phyloP scores from a whole-genome alignment of 2,329 filamentous ascomycete genomes.

The Talaromyces sp. region DNA sequence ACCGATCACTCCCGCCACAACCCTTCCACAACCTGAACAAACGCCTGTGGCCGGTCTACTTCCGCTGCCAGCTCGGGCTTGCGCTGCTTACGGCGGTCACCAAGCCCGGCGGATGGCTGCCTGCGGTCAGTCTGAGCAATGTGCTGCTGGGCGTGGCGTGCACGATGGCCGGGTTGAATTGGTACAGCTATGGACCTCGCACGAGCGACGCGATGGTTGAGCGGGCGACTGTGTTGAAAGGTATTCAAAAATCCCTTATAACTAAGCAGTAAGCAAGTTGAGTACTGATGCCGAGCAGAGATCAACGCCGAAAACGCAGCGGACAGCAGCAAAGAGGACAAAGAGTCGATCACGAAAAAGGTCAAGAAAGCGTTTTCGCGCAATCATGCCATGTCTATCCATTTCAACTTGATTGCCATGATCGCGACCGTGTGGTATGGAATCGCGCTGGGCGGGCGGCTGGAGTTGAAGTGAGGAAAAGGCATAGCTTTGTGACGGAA shows the following conservation, averaged over 20 bases:
- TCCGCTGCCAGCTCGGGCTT: constrained; percentile 30
- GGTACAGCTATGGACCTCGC: constrained; percentile 29
- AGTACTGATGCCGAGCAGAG: background rate
- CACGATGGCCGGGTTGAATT: constrained; percentile 29
- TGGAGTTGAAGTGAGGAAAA: constrained; percentile 2
- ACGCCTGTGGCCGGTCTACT: constrained; percentile 36
- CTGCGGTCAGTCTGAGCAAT: constrained; percentile 17
- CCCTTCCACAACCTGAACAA: constrained; percentile 36
- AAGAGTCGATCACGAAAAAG: constrained; percentile 2
- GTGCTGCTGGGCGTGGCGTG: constrained; percentile 25
- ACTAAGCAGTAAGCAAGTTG: background rate
- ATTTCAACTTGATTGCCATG: constrained; percentile 37
- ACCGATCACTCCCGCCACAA: constrained; percentile 27
- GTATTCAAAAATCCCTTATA: background rate
- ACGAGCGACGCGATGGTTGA: constrained; percentile 27
- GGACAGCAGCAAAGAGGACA: background rate
- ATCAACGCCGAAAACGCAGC: background rate
- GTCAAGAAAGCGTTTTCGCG: constrained; percentile 28
- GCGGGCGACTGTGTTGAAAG: constrained; percentile 23
- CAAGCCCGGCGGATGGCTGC: constrained; percentile 25
- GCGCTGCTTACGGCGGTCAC: constrained; percentile 24
- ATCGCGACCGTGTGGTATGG: constrained; percentile 24
- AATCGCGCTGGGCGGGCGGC: constrained; percentile 17
- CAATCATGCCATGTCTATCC: constrained; percentile 39
- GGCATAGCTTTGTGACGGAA: background rate